Evolutionary conservation across 2,329 filamentous ascomycete genomes (phyloP).

Genomic region (Pestalotiopsis sp.): DNA sequence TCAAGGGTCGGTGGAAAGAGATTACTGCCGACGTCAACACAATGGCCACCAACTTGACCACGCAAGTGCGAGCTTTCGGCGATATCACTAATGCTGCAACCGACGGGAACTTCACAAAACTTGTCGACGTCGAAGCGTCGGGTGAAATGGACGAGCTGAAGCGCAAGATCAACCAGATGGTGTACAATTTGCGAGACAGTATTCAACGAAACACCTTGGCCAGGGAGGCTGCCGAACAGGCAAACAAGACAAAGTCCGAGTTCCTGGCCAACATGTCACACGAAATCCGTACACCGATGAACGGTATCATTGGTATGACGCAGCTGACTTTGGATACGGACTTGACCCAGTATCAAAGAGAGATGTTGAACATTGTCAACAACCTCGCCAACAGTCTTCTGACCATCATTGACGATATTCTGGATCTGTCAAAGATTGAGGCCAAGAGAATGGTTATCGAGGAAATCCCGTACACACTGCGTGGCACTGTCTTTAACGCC

Average conservation of each 20-base stretch:
- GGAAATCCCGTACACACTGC: slow-evolving; percentile 92
- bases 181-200: slow-evolving; percentile 91
- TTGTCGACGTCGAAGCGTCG: slow-evolving; percentile 95
- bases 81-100: slow-evolving; percentile 98
- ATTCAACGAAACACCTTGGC: slow-evolving; percentile 96
- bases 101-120: slow-evolving; percentile 94
- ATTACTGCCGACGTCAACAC: slow-evolving; percentile 97
- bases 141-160: slow-evolving; percentile 99
- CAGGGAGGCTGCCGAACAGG: slow-evolving; percentile 91
- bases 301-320: slow-evolving; percentile 98
- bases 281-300: slow-evolving; percentile 96
- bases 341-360: slow-evolving; percentile 90
- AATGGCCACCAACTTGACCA: slow-evolving; percentile 80
- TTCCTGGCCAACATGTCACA: slow-evolving; percentile 99
- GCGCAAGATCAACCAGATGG: slow-evolving; percentile 99
- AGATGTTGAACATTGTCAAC: slow-evolving; percentile 98
- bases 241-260: slow-evolving; percentile 97
- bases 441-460: slow-evolving; percentile 98
- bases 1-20: slow-evolving; percentile 96
- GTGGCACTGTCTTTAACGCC: slow-evolving; percentile 95
- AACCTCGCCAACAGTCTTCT: slow-evolving; percentile 93
- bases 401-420: slow-evolving; percentile 90
- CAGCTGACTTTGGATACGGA: slow-evolving; percentile 95
- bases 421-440: slow-evolving; percentile 81
- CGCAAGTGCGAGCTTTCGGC: slow-evolving; percentile 95